Evolutionary conservation across 306 rosid genomes (phyloP).

Genomic region (Acacia crassicarpa): DNA sequence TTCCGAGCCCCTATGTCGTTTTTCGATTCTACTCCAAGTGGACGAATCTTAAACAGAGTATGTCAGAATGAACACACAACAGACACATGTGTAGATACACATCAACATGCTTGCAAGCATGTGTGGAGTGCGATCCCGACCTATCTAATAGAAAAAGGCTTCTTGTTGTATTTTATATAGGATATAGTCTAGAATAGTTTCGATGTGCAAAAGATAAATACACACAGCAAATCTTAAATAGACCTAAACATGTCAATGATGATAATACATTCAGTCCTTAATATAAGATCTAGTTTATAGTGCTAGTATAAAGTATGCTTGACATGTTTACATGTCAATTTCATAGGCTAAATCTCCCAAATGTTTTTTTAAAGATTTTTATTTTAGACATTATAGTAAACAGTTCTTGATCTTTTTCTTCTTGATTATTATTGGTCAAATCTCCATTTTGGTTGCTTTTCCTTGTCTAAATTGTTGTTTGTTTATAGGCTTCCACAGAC

Average conservation of each 20-base stretch:
- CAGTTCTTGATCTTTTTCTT: neutral
- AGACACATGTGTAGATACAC: neutral
- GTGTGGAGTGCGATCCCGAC: neutral
- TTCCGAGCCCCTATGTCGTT: conserved; percentile 86
- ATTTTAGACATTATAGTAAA: neutral
- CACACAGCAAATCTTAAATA: neutral
- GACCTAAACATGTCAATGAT: neutral
- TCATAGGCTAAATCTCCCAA: neutral
- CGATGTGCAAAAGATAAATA: neutral
- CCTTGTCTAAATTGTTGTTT: neutral
- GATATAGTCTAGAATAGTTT: neutral
- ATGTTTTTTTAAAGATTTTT: neutral
- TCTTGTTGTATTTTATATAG: neutral
- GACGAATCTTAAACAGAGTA: conserved; percentile 62
- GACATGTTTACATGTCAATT: neutral
- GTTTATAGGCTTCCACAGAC: conserved; percentile 46
- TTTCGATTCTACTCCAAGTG: conserved; percentile 75
- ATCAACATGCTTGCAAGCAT: neutral
- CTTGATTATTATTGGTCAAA: neutral
- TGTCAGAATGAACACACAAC: neutral
- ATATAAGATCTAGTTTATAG: no score
- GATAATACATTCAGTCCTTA: neutral
- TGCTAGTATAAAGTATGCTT: neutral
- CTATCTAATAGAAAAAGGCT: no score
- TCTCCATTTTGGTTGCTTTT: neutral